phyloP scores from a whole-genome alignment of 345 rosid species.

The Populus alba region DNA sequence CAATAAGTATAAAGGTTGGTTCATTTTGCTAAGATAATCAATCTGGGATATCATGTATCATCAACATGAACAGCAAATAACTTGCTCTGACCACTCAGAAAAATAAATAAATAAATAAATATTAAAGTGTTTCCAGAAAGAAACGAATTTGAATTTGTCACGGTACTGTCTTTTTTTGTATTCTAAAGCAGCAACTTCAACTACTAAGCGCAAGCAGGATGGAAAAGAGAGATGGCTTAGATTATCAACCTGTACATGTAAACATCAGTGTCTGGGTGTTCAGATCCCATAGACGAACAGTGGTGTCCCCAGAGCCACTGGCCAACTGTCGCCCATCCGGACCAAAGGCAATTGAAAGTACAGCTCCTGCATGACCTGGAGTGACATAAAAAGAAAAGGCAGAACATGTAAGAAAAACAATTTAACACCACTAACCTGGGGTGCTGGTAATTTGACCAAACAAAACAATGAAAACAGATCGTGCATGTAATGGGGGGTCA shows the following conservation, averaged over 20 bases:
- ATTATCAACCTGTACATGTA: constrained; percentile 71
- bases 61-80: neutral
- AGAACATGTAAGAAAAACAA: constrained; percentile 8
- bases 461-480: neutral
- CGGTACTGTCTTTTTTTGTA: neutral
- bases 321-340: constrained; percentile 92
- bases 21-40: neutral
- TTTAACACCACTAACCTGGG: neutral
- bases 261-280: constrained; percentile 88
- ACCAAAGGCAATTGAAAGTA: constrained; percentile 87
- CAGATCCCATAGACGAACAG: constrained; percentile 95
- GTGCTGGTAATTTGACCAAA: neutral
- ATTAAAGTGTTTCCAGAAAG: neutral
- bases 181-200: neutral
- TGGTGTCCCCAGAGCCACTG: constrained; percentile 96
- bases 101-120: no score
- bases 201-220: neutral
- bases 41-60: neutral
- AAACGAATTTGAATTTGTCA: neutral
- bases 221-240: neutral
- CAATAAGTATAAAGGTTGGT: neutral
- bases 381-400: neutral
- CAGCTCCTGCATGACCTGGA: constrained; percentile 84
- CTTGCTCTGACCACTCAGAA: neutral
- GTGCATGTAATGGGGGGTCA: neutral